A percentile compares a stretch with the other conserved stretches of the same genome.
Evolutionary conservation across 139 green algal species (phyloP).

Genomic region (Chlamydomonas asymmetrica): DNA sequence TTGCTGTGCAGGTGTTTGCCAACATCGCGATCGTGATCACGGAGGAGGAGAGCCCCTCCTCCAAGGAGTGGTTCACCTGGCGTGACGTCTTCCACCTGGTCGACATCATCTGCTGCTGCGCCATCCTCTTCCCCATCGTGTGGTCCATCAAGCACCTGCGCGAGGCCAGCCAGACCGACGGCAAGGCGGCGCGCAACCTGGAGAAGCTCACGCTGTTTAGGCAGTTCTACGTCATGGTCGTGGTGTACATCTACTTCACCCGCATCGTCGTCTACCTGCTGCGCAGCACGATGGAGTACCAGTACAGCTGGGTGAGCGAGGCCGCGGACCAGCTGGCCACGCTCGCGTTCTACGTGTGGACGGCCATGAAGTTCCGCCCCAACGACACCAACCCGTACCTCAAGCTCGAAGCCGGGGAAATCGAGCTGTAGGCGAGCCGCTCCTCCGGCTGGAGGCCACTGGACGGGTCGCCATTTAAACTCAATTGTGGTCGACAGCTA

Average conservation of each 20-base stretch:
- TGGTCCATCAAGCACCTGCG: constrained; percentile 96
- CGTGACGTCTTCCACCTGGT: constrained; percentile 93
- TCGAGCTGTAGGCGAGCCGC: constrained; percentile 44
- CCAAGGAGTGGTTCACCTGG: constrained; percentile 90
- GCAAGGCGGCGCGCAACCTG: constrained; percentile 76
- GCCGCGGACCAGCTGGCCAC: constrained; percentile 79
- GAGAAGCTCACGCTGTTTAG: constrained; percentile 93
- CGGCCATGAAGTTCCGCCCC: constrained; percentile 79
- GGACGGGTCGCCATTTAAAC: too few relatives aligned
- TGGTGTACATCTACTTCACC: constrained; percentile 98
- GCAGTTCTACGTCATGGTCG: constrained; percentile 92
- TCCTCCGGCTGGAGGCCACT: too few relatives aligned
- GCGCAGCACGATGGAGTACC: constrained; percentile 68
- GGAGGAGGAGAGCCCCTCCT: constrained; percentile 81
- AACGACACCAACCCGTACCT: constrained; percentile 77
- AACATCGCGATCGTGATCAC: constrained; percentile 93
- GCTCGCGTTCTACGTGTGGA: constrained; percentile 89
- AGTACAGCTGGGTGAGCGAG: constrained; percentile 77
- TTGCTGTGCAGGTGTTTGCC: constrained; percentile 80
- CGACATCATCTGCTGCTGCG: constrained; percentile 98
- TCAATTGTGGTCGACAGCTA: too few relatives aligned
- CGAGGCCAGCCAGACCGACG: constrained; percentile 65
- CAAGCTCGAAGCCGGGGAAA: constrained; percentile 61
- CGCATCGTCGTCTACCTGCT: constrained; percentile 97
- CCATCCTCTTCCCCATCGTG: constrained; percentile 97